Evolutionary conservation across 2,329 filamentous ascomycete genomes (phyloP).

Genomic region (Geosmithia putterillii): DNA sequence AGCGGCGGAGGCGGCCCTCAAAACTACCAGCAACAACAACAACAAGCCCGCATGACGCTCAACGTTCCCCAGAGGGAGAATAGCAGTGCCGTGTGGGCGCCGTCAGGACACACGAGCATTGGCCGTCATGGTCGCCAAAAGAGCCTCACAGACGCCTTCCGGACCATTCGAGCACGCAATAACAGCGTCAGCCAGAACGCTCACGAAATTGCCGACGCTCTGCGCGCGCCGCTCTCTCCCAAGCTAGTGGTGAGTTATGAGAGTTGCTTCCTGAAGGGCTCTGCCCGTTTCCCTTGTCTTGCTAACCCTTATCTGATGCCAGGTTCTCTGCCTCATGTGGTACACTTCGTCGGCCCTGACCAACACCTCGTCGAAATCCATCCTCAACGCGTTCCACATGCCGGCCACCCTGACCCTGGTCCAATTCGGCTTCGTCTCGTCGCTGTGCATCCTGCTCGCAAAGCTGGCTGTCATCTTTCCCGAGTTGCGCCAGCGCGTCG

Average conservation of each 20-base stretch:
- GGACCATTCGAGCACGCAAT: slow-evolving; percentile 66
- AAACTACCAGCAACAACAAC: slow-evolving; percentile 7
- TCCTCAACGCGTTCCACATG: slow-evolving; percentile 81
- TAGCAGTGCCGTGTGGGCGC: slow-evolving; percentile 1
- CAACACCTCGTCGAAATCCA: slow-evolving; percentile 96
- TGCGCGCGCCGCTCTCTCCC: slow-evolving; percentile 81
- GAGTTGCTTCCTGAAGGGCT: background rate
- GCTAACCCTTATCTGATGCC: slow-evolving; percentile 2
- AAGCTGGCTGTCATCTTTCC: slow-evolving; percentile 66
- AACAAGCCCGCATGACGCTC: background rate
- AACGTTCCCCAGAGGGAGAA: slow-evolving; percentile 6
- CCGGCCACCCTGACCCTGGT: slow-evolving; percentile 84
- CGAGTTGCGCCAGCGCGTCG: slow-evolving; percentile 54
- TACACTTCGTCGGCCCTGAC: slow-evolving; percentile 92
- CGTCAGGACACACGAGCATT: slow-evolving; percentile 2
- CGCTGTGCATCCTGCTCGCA: slow-evolving; percentile 72
- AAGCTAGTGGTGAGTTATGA: slow-evolving; percentile 63
- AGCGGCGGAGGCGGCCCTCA: slow-evolving; percentile 7
- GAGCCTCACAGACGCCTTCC: slow-evolving; percentile 81
- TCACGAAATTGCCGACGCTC: slow-evolving; percentile 81
- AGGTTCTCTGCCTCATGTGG: slow-evolving; percentile 83
- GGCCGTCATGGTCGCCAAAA: slow-evolving; percentile 59
- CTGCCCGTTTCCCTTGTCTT: background rate
- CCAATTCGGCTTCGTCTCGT: slow-evolving; percentile 87
- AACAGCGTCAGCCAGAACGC: slow-evolving; percentile 87